A percentile compares a stretch with the other conserved stretches of the same genome.
phyloP scores from a whole-genome alignment of 116 monocot species.

The Dioscorea cayenensis region DNA sequence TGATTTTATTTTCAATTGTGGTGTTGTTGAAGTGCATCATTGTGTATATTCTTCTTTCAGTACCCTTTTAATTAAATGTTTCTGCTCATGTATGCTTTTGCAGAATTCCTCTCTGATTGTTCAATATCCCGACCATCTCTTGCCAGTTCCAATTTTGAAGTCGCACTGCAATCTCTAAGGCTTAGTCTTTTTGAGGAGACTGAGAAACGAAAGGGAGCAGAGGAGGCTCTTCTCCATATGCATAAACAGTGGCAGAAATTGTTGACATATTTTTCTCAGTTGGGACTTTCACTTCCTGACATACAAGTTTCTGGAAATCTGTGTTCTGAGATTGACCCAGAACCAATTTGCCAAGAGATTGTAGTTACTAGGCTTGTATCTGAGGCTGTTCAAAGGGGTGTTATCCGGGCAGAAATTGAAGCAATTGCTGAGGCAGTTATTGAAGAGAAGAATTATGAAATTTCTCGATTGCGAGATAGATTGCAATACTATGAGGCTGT shows the following conservation, averaged over 20 bases:
- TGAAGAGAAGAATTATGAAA: conserved; percentile 55
- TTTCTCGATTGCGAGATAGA: conserved; percentile 50
- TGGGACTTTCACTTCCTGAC: conserved; percentile 24
- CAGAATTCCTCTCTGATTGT: conserved; percentile 57
- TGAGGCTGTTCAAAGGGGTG: conserved; percentile 42
- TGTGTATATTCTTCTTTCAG: background rate
- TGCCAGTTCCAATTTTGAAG: conserved; percentile 16
- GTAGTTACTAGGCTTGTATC: conserved; percentile 44
- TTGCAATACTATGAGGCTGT: conserved; percentile 64
- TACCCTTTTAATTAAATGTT: background rate
- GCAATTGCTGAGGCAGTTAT: conserved; percentile 30
- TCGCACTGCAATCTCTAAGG: conserved; percentile 37
- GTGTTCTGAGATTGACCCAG: conserved; percentile 27
- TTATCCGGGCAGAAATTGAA: conserved; percentile 48
- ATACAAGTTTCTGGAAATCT: conserved; percentile 10
- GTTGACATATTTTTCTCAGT: conserved; percentile 22
- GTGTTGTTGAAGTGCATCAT: background rate
- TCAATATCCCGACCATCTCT: conserved; percentile 32
- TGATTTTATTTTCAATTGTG: background rate
- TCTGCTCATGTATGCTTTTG: background rate
- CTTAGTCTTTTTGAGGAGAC: conserved; percentile 51
- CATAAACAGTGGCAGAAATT: conserved; percentile 41
- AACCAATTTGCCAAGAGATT: conserved; percentile 46
- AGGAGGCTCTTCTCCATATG: conserved; percentile 29
- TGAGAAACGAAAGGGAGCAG: conserved; percentile 42